phyloP scores from a whole-genome alignment of 768 basidiomycete species.

The Peribolospora kevripleyi region DNA sequence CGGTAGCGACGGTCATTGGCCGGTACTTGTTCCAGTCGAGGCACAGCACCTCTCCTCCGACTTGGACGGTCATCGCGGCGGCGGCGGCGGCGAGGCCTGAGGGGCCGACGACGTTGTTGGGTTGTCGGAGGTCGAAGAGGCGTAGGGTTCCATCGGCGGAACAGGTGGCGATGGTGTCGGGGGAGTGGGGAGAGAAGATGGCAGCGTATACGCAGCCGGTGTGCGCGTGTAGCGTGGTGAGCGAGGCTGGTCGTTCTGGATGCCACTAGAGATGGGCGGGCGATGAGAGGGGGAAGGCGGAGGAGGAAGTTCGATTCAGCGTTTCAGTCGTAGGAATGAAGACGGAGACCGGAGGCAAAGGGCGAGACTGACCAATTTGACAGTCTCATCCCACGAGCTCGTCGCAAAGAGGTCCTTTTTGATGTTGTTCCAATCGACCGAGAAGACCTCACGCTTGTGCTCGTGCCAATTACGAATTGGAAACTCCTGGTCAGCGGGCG shows the following conservation, averaged over 20 bases:
- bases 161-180: constrained; percentile 54
- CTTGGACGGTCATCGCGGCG: background rate
- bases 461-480: constrained; percentile 86
- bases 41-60: constrained; percentile 37
- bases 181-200: constrained; percentile 74
- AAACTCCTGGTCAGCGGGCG: constrained; percentile 32
- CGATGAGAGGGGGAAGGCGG: background rate
- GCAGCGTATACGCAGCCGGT: constrained; percentile 67
- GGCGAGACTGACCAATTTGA: constrained; percentile 46
- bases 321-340: background rate
- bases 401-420: constrained; percentile 69
- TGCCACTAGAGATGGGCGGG: constrained; percentile 38
- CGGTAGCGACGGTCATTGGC: constrained; percentile 49
- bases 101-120: background rate
- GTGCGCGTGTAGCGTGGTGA: constrained; percentile 63
- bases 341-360: background rate
- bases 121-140: constrained; percentile 37
- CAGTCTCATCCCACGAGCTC: constrained; percentile 71
- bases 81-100: background rate
- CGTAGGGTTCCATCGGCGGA: constrained; percentile 67
- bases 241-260: constrained; percentile 51
- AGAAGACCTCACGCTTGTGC: constrained; percentile 76
- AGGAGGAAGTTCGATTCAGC: constrained; percentile 2
- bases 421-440: constrained; percentile 85
- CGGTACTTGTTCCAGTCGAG: constrained; percentile 87